Evolutionary conservation across 2,329 filamentous ascomycete species (phyloP).

Genomic region (Fusarium pilosicola): DNA sequence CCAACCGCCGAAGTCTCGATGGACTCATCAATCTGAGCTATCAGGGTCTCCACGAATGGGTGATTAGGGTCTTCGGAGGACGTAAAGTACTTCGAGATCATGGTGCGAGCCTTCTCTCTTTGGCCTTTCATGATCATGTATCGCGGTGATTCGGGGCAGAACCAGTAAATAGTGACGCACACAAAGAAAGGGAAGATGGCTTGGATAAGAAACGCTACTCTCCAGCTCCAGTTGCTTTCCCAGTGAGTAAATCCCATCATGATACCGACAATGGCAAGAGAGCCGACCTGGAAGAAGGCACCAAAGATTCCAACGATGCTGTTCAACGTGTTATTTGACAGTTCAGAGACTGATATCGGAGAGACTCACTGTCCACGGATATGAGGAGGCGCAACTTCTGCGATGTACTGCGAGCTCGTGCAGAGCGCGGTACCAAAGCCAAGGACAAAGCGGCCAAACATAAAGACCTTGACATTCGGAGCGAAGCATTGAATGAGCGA

Average conservation of each 20-base stretch:
- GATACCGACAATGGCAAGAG: conserved; percentile 33
- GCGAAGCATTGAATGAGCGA: conserved; percentile 37
- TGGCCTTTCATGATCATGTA: conserved; percentile 41
- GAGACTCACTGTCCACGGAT: conserved; percentile 28
- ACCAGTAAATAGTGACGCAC: conserved; percentile 33
- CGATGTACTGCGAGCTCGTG: conserved; percentile 40
- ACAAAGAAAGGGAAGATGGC: conserved; percentile 33
- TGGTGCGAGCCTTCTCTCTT: conserved; percentile 30
- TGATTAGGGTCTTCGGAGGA: conserved; percentile 33
- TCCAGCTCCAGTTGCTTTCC: conserved; percentile 40
- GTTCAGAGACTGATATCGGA: accelerated
- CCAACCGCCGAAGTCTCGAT: conserved; percentile 27
- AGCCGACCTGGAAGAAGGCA: conserved; percentile 40
- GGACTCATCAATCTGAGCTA: conserved; percentile 38
- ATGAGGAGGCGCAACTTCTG: conserved; percentile 36
- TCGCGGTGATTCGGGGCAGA: conserved; percentile 39
- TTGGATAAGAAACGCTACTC: conserved; percentile 36
- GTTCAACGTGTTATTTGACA: background rate
- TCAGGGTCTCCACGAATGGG: conserved; percentile 30
- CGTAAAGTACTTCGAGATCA: conserved; percentile 34
- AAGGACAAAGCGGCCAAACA: conserved; percentile 33
- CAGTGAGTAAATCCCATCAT: conserved; percentile 40
- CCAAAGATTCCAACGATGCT: conserved; percentile 38
- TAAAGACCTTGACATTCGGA: conserved; percentile 31
- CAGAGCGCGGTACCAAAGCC: conserved; percentile 40